phyloP scores from a whole-genome alignment of 2,329 filamentous ascomycete species.

The Scorias spongiosa region DNA sequence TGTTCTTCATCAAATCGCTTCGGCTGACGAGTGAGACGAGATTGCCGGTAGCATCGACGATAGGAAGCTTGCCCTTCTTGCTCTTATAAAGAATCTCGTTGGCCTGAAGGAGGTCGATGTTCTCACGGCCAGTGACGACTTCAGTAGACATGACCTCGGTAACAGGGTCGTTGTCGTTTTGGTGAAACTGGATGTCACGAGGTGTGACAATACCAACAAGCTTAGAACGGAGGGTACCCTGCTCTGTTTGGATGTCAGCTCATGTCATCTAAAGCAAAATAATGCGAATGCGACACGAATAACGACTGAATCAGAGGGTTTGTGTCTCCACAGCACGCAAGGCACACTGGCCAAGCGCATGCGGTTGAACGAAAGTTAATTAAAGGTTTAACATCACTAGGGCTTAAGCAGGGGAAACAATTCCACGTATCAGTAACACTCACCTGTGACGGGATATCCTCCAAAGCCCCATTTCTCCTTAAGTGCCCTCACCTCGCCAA shows the following conservation, averaged over 20 bases:
- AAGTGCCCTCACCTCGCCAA: constrained; percentile 76
- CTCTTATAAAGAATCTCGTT: constrained; percentile 87
- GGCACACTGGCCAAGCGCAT: constrained; percentile 42
- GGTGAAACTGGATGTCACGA: constrained; percentile 94
- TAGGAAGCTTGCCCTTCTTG: constrained; percentile 66
- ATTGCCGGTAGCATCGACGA: constrained; percentile 33
- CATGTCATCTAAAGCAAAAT: constrained; percentile 3
- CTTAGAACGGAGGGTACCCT: constrained; percentile 84
- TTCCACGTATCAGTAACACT: constrained; percentile 26
- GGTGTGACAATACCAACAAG: constrained; percentile 95
- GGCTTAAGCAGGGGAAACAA: constrained; percentile 6
- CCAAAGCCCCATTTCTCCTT: constrained; percentile 99
- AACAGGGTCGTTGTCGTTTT: constrained; percentile 54
- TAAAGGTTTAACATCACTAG: constrained; percentile 59
- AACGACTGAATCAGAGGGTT: constrained; percentile 13
- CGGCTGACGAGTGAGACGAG: constrained; percentile 74
- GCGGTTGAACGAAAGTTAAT: constrained; percentile 99
- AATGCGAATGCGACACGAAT: not conserved
- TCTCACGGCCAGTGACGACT: constrained; percentile 71
- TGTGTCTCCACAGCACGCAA: constrained; percentile 20
- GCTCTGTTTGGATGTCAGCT: constrained; percentile 43
- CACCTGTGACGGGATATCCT: constrained; percentile 96
- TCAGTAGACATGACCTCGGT: constrained; percentile 91
- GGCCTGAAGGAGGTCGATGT: constrained; percentile 72
- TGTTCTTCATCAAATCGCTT: constrained; percentile 96